Percentiles rank a stretch among this genome's conserved stretches.
phyloP scores from a whole-genome alignment of 2,329 filamentous ascomycete species.

The Penicillium decumbens region DNA sequence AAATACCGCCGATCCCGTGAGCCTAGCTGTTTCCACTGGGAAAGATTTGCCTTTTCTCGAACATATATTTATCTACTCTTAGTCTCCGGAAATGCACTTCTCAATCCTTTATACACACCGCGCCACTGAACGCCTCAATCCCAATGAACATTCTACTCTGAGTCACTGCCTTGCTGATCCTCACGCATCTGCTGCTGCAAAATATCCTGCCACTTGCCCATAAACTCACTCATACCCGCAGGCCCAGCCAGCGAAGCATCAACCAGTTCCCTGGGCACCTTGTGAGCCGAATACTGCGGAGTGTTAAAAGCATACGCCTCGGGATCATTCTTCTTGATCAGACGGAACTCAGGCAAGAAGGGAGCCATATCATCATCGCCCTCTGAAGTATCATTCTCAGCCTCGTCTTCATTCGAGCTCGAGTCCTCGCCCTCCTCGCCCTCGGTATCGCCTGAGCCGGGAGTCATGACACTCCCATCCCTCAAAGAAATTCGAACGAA shows the following conservation, averaged over 20 bases:
- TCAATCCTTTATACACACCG: neutral
- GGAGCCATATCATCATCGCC: slow-evolving; percentile 49
- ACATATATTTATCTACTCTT: no score
- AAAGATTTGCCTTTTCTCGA: no score
- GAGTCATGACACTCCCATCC: slow-evolving; percentile 17
- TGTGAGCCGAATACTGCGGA: slow-evolving; percentile 89
- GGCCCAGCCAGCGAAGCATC: slow-evolving; percentile 62
- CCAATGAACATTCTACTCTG: slow-evolving; percentile 10
- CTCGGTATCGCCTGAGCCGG: slow-evolving; percentile 18
- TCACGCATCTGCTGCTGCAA: slow-evolving; percentile 42
- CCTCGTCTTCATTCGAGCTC: slow-evolving; percentile 27
- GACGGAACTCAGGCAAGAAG: slow-evolving; percentile 69
- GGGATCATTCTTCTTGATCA: slow-evolving; percentile 79
- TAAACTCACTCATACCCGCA: slow-evolving; percentile 75
- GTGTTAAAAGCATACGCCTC: slow-evolving; percentile 82
- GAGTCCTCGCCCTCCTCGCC: slow-evolving; percentile 28
- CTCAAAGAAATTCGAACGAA: slow-evolving; percentile 37
- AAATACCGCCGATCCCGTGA: no score
- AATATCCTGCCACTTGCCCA: slow-evolving; percentile 66
- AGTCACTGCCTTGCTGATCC: slow-evolving; percentile 36
- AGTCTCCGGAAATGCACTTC: neutral
- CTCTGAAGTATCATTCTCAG: slow-evolving; percentile 45
- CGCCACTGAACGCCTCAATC: neutral
- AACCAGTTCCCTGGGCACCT: slow-evolving; percentile 89
- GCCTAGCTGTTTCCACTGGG: no score